Conservation (phyloP, 2,329 filamentous ascomycete genomes). For the Exophiala mesophila region DNA sequence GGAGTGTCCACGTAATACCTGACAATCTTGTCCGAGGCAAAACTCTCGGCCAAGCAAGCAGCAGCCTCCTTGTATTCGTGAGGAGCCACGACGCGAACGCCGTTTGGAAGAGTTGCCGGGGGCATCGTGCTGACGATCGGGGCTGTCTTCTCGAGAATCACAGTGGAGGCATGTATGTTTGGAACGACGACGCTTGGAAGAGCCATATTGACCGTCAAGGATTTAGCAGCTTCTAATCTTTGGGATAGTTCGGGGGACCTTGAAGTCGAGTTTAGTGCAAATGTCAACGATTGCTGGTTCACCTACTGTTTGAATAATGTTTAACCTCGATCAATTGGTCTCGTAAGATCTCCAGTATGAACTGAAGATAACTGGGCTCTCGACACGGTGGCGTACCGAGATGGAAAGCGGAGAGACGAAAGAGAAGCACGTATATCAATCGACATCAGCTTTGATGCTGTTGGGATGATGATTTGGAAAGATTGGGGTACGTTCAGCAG, state of each 20-base stretch:
- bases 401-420: constrained; percentile 51
- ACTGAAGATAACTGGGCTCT: constrained; percentile 53
- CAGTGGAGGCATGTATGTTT: constrained; percentile 22
- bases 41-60: constrained; percentile 68
- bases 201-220: constrained; percentile 23
- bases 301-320: constrained; percentile 22
- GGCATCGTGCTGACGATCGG: constrained; percentile 32
- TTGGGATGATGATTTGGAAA: neutral
- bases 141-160: constrained; percentile 14
- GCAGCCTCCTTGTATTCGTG: constrained; percentile 68
- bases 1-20: constrained; percentile 65
- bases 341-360: constrained; percentile 50
- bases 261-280: constrained; percentile 14
- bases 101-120: constrained; percentile 34
- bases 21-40: constrained; percentile 68
- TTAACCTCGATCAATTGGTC: constrained; percentile 39
- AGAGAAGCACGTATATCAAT: constrained; percentile 53
- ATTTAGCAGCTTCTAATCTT: constrained; percentile 14
- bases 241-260: constrained; percentile 3
- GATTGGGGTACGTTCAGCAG: neutral
- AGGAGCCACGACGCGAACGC: constrained; percentile 59
- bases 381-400: constrained; percentile 53
- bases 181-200: constrained; percentile 22
- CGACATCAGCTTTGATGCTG: constrained; percentile 45
- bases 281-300: constrained; percentile 13